These are phyloP conservation scores for Russula ochroleuca DNA, from an alignment of 768 basidiomycete species.

Conservation along the genomic window DNA sequence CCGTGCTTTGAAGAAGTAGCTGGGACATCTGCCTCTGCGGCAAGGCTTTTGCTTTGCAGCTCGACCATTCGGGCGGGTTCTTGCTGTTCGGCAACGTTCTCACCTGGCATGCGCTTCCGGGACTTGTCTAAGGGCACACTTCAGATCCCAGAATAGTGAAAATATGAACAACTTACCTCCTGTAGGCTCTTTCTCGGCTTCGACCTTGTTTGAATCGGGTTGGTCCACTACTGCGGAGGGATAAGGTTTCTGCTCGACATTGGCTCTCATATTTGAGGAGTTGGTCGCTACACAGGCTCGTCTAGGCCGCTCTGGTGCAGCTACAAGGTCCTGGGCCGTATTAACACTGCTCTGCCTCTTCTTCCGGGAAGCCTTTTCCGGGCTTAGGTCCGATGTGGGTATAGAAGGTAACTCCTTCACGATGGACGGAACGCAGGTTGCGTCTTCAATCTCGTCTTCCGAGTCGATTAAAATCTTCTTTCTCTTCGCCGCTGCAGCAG, in stretches of 20 bases:
- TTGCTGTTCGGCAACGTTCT: neutral
- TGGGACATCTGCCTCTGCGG: neutral
- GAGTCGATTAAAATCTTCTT: constrained; percentile 11
- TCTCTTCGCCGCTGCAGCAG: constrained; percentile 5
- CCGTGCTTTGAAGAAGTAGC: neutral
- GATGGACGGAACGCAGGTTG: neutral
- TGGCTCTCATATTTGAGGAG: neutral
- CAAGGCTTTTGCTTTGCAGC: neutral
- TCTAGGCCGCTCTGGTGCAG: neutral
- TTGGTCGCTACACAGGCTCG: constrained; percentile 1
- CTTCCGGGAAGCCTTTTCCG: neutral
- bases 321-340: neutral
- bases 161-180: neutral
- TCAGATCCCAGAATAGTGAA: neutral
- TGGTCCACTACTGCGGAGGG: neutral
- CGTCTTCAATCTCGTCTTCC: constrained; percentile 14
- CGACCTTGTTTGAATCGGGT: neutral
- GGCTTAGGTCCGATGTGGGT: neutral
- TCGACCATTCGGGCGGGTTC: neutral
- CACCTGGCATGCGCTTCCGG: neutral
- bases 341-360: neutral
- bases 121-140: neutral
- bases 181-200: neutral
- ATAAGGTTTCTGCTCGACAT: neutral
- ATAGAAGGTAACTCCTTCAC: neutral